phyloP scores from a whole-genome alignment of 352 stramenopile genomes.

The Globisporangium nagaii region DNA sequence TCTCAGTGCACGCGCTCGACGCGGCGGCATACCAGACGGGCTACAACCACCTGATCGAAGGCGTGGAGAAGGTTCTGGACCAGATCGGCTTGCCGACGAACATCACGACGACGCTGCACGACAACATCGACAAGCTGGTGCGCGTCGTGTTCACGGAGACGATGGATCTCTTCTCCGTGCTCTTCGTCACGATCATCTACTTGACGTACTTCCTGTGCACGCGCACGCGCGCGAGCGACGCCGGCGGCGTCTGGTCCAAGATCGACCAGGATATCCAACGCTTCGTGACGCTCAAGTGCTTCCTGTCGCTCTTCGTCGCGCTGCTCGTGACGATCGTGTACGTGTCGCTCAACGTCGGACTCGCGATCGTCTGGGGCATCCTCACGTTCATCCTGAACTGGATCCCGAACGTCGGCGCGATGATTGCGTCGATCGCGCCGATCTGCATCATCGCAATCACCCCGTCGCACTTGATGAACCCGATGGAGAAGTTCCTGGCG shows the following conservation, averaged over 20 bases:
- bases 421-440: constrained; percentile 79
- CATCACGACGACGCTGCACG: constrained; percentile 86
- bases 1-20: constrained; percentile 81
- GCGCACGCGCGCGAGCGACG: constrained; percentile 75
- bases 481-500: constrained; percentile 86
- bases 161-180: constrained; percentile 87
- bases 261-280: constrained; percentile 87
- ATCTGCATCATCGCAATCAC: constrained; percentile 88
- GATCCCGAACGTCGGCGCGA: constrained; percentile 86
- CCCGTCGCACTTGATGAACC: constrained; percentile 76
- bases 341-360: constrained; percentile 83
- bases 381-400: constrained; percentile 88
- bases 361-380: constrained; percentile 86
- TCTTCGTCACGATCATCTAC: constrained; percentile 89
- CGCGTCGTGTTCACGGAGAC: constrained; percentile 81
- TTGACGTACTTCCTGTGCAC: constrained; percentile 87
- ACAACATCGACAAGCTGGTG: constrained; percentile 87
- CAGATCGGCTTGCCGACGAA: constrained; percentile 81
- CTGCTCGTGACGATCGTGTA: constrained; percentile 87
- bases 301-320: constrained; percentile 82
- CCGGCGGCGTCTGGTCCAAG: constrained; percentile 83
- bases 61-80: constrained; percentile 55
- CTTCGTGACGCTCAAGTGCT: constrained; percentile 87
- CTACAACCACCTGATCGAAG: constrained; percentile 68
- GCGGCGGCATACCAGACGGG: constrained; percentile 77